Evolutionary conservation across 306 rosid species (phyloP).

Genomic region (Prunus armeniaca): DNA sequence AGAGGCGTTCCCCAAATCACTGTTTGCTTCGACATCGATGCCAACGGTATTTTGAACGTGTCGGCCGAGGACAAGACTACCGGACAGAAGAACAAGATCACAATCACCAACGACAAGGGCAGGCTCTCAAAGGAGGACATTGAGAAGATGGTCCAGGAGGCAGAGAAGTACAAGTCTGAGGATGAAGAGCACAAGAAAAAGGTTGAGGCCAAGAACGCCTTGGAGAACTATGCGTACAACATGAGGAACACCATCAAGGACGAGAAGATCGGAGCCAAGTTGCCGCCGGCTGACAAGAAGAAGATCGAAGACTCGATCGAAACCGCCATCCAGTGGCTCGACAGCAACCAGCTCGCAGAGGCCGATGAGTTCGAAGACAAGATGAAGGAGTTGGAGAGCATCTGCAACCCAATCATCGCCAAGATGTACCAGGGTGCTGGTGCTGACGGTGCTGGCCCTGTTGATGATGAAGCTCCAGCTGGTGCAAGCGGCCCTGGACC

Average conservation of each 20-base stretch:
- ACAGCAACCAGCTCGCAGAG: conserved; percentile 62
- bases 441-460: conserved; percentile 38
- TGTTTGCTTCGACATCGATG: conserved; percentile 74
- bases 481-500: conserved; percentile 66
- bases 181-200: conserved; percentile 73
- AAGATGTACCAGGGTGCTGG: conserved; percentile 81
- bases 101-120: conserved; percentile 78
- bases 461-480: conserved; percentile 47
- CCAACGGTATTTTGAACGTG: conserved; percentile 73
- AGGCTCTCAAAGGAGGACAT: conserved; percentile 73
- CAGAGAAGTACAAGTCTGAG: conserved; percentile 74
- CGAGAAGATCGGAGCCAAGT: conserved; percentile 62
- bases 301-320: conserved; percentile 66
- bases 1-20: conserved; percentile 78
- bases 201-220: conserved; percentile 57
- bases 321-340: conserved; percentile 65
- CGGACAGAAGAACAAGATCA: conserved; percentile 72
- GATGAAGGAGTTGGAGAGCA: conserved; percentile 76
- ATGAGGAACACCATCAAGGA: conserved; percentile 66
- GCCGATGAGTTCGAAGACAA: conserved; percentile 71
- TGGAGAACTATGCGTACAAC: conserved; percentile 68
- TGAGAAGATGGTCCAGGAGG: conserved; percentile 79
- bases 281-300: conserved; percentile 56
- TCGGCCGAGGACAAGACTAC: conserved; percentile 75
- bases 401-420: conserved; percentile 73